Conservation (phyloP, 2,329 filamentous ascomycete species). For the Colletotrichum nymphaeae region DNA sequence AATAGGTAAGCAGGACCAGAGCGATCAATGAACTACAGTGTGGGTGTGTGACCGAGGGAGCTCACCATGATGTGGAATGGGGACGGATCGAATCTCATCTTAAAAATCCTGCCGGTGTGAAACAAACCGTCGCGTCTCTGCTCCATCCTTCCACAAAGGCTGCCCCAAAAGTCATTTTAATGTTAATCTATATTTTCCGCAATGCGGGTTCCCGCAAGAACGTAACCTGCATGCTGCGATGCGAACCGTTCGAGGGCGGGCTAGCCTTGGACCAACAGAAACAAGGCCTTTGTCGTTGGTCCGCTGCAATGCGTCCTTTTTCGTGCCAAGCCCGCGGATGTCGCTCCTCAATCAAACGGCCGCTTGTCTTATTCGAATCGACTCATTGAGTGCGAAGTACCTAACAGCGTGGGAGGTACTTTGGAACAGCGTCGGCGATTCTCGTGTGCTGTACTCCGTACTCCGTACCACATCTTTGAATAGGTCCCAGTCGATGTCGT, state of each 20-base stretch:
- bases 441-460: background rate
- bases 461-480: background rate
- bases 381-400: too few species aligned
- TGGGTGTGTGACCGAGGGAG: too few species aligned
- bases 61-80: slow-evolving; percentile 8
- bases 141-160: slow-evolving; percentile 10
- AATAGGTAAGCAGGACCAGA: background rate
- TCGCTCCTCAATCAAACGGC: slow-evolving; percentile 4
- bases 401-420: too few species aligned
- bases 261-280: background rate
- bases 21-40: background rate
- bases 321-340: background rate
- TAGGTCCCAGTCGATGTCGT: background rate
- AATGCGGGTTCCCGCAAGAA: background rate
- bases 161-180: slow-evolving; percentile 28
- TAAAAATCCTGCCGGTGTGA: slow-evolving; percentile 32
- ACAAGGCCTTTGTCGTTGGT: slow-evolving; percentile 10
- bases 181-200: slow-evolving; percentile 25
- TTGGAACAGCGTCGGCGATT: background rate
- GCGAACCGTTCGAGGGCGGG: background rate
- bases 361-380: background rate
- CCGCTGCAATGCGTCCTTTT: background rate
- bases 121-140: slow-evolving; percentile 25
- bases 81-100: slow-evolving; percentile 22
- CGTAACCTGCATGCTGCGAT: slow-evolving; percentile 10